These are phyloP conservation scores for Malania oleifera DNA, from an alignment of 164 flowering plant genomes.

Conservation along the genomic window DNA sequence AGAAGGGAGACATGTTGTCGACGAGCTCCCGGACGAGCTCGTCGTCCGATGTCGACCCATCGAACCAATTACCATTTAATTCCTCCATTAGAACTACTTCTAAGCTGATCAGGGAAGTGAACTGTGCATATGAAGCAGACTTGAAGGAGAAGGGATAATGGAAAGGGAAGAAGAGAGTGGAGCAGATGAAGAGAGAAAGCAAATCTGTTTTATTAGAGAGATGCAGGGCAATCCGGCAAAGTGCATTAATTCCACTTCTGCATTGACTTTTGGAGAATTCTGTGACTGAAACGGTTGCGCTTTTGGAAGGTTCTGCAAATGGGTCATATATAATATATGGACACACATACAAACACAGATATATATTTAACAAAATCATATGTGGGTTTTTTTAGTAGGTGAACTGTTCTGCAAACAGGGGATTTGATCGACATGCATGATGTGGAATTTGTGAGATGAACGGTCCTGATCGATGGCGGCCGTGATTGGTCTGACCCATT, in stretches of 20 bases:
- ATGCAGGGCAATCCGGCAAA: not conserved
- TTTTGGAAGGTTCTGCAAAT: constrained; percentile 1
- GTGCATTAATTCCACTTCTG: not conserved
- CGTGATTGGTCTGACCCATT: too few species aligned
- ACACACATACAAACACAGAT: too few species aligned
- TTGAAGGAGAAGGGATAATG: constrained; percentile 1
- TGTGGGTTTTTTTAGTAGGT: not conserved
- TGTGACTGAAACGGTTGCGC: not conserved
- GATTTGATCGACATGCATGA: too few species aligned
- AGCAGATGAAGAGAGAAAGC: constrained; percentile 21
- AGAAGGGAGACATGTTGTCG: constrained; percentile 46
- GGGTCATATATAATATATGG: too few species aligned
- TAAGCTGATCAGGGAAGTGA: not conserved
- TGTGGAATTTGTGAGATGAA: too few species aligned
- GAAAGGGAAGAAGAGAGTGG: constrained; percentile 13
- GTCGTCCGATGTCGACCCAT: constrained; percentile 22
- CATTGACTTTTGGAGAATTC: constrained; percentile 12
- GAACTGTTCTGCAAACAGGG: too few species aligned
- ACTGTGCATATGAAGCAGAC: constrained; percentile 9
- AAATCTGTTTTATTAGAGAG: not conserved
- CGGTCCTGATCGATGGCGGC: too few species aligned
- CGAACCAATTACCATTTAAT: constrained; percentile 20
- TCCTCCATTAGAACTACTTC: constrained; percentile 22
- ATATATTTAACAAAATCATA: too few species aligned
- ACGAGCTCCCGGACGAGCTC: constrained; percentile 60